Conservation (phyloP, 2,329 filamentous ascomycete genomes). For the Paraphoma sp. region DNA sequence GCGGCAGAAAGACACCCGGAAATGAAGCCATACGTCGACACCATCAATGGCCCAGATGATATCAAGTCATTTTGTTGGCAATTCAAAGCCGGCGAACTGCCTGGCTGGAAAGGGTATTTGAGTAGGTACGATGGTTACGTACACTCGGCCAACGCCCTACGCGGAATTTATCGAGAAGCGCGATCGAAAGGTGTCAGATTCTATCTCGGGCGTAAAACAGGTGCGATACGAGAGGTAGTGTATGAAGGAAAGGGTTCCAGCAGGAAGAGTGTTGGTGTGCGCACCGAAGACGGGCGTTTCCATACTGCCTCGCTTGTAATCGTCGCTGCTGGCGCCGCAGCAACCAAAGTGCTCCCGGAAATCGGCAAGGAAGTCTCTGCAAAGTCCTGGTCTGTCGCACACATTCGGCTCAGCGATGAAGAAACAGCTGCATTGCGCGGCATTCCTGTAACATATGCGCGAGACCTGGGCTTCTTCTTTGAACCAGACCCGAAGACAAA, state of each 20-base stretch:
- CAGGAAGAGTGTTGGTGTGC: slow-evolving; percentile 41
- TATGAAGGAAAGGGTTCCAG: slow-evolving; percentile 39
- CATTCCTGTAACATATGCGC: slow-evolving; percentile 66
- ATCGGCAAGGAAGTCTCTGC: slow-evolving; percentile 60
- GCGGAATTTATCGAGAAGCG: slow-evolving; percentile 53
- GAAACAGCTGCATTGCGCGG: slow-evolving; percentile 62
- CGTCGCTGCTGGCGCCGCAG: slow-evolving; percentile 60
- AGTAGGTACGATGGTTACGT: slow-evolving; percentile 65
- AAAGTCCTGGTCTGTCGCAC: slow-evolving; percentile 66
- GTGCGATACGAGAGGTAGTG: slow-evolving; percentile 49
- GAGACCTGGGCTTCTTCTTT: slow-evolving; percentile 70
- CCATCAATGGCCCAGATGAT: slow-evolving; percentile 37
- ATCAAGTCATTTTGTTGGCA: slow-evolving; percentile 57
- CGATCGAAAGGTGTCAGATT: slow-evolving; percentile 54
- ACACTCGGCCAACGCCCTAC: slow-evolving; percentile 61
- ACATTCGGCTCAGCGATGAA: slow-evolving; percentile 62
- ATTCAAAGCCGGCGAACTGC: slow-evolving; percentile 51
- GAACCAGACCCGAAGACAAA: slow-evolving; percentile 66
- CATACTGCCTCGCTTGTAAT: slow-evolving; percentile 54
- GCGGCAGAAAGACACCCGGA: slow-evolving; percentile 51
- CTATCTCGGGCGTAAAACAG: slow-evolving; percentile 50
- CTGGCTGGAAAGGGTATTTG: slow-evolving; percentile 65
- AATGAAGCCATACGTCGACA: slow-evolving; percentile 46
- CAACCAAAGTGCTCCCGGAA: slow-evolving; percentile 56
- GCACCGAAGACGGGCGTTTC: slow-evolving; percentile 48